These are phyloP conservation scores for Onygenales sp. DNA, from an alignment of 2,329 filamentous ascomycete species.

Conservation along the genomic window DNA sequence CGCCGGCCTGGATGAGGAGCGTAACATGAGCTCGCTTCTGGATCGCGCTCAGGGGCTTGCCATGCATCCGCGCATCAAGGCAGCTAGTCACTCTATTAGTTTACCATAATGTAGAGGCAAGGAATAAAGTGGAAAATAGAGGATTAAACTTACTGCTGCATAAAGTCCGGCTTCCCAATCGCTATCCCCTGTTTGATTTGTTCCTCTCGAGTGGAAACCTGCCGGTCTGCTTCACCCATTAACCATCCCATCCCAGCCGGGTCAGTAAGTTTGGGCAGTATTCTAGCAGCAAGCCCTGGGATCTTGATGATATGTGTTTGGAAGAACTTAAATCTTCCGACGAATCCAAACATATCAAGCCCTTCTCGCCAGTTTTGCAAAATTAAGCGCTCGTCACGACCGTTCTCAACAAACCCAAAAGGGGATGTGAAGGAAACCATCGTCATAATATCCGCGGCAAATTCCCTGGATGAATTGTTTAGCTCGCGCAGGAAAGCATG, in stretches of 20 bases:
- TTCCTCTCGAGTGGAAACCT: constrained; percentile 21
- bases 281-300: constrained; percentile 5
- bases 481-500: neutral
- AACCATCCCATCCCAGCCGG: constrained; percentile 28
- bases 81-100: constrained; percentile 12
- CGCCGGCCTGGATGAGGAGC: constrained; percentile 29
- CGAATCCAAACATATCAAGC: constrained; percentile 29
- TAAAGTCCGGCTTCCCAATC: constrained; percentile 20
- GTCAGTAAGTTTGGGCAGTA: constrained; percentile 23
- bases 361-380: constrained; percentile 29
- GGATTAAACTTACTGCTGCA: constrained; percentile 21
- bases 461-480: constrained; percentile 17
- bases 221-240: constrained; percentile 26
- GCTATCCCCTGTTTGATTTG: neutral
- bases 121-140: neutral
- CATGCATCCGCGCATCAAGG: constrained; percentile 23
- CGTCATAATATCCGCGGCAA: constrained; percentile 34
- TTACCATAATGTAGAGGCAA: neutral
- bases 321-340: constrained; percentile 25
- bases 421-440: constrained; percentile 29
- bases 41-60: constrained; percentile 17
- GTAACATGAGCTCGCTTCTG: constrained; percentile 30
- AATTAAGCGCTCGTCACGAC: constrained; percentile 29
- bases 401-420: constrained; percentile 31
- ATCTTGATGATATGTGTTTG: constrained; percentile 23